phyloP scores from a whole-genome alignment of 352 stramenopile species.

The Phytophthora sansomeana region DNA sequence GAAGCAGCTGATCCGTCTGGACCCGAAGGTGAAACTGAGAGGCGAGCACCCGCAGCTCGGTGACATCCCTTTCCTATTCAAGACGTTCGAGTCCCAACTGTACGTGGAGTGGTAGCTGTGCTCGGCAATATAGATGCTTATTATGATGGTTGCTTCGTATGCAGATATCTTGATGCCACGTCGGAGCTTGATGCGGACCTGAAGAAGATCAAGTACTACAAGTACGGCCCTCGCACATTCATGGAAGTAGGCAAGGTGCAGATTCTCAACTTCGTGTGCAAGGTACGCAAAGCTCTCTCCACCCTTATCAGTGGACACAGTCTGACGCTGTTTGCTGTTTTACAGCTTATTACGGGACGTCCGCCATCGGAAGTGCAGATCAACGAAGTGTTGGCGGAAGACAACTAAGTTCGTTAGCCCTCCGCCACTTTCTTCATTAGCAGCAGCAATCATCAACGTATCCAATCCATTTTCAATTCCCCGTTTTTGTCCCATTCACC shows the following conservation, averaged over 20 bases:
- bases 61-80: slow-evolving; percentile 74
- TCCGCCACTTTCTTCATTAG: slow-evolving; percentile 4
- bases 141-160: background rate
- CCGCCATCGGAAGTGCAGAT: slow-evolving; percentile 77
- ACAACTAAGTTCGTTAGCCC: slow-evolving; percentile 37
- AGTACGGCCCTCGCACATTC: slow-evolving; percentile 69
- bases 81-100: slow-evolving; percentile 84
- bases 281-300: slow-evolving; percentile 46
- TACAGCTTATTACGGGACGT: slow-evolving; percentile 70
- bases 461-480: slow-evolving; percentile 17
- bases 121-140: no score
- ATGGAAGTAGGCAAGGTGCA: slow-evolving; percentile 87
- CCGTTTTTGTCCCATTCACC: slow-evolving; percentile 30
- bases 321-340: slow-evolving; percentile 6
- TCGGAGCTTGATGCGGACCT: slow-evolving; percentile 77
- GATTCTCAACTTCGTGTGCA: slow-evolving; percentile 91
- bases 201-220: slow-evolving; percentile 83
- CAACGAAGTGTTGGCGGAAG: slow-evolving; percentile 69
- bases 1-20: slow-evolving; percentile 76
- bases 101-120: slow-evolving; percentile 32
- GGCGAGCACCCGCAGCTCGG: slow-evolving; percentile 75
- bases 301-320: background rate
- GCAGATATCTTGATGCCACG: slow-evolving; percentile 73
- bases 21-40: slow-evolving; percentile 65
- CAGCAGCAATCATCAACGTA: slow-evolving; percentile 14